phyloP scores from a whole-genome alignment of 2,329 filamentous ascomycete species.

The Phymatotrichopsis omnivora region DNA sequence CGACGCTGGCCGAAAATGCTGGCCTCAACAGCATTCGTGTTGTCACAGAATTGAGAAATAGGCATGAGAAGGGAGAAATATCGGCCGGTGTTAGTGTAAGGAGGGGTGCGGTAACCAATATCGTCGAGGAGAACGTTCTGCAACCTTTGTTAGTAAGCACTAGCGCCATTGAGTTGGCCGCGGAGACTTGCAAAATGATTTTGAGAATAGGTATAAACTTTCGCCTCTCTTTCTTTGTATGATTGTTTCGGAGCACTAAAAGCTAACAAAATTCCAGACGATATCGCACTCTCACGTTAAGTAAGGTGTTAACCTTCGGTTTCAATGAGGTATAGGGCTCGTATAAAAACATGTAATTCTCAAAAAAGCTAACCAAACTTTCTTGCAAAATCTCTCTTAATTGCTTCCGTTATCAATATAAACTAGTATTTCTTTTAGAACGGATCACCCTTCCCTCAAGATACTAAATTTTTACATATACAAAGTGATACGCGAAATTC shows the following conservation, averaged over 20 bases:
- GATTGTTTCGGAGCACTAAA: not conserved
- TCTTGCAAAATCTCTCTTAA: no score
- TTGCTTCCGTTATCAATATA: no score
- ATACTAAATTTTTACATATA: no score
- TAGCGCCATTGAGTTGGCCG: slow-evolving; percentile 90
- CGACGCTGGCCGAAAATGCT: slow-evolving; percentile 92
- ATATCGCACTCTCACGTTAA: slow-evolving; percentile 29
- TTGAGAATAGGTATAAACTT: slow-evolving; percentile 60
- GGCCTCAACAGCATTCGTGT: slow-evolving; percentile 98
- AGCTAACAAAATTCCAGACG: slow-evolving; percentile 11
- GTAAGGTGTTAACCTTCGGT: no score
- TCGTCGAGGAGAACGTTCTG: slow-evolving; percentile 90
- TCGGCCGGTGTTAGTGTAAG: slow-evolving; percentile 98
- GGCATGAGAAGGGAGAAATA: slow-evolving; percentile 88
- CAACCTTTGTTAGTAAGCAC: slow-evolving; percentile 95
- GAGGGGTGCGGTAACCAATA: slow-evolving; percentile 90
- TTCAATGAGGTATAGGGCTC: no score
- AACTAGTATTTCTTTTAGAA: no score
- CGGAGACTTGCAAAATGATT: slow-evolving; percentile 97
- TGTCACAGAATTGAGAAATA: slow-evolving; percentile 86
- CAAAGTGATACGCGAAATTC: no score
- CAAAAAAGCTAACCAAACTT: no score
- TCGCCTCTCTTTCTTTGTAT: slow-evolving; percentile 21
- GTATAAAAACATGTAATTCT: no score
- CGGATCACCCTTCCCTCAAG: no score